A percentile compares a stretch with the other conserved stretches of the same genome.
phyloP scores from a whole-genome alignment of 345 rosid species.

The Rhodomyrtus tomentosa region DNA sequence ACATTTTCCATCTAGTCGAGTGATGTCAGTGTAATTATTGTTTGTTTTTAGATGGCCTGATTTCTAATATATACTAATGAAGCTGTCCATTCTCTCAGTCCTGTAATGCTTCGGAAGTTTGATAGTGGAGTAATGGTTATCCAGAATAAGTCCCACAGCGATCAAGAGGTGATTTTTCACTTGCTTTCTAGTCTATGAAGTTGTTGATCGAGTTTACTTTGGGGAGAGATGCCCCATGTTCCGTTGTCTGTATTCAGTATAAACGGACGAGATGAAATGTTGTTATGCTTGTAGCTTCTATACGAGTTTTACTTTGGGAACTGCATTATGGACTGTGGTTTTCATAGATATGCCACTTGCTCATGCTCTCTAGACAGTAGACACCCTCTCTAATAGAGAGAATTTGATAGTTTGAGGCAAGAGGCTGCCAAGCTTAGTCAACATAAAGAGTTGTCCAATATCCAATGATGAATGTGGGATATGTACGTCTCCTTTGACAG shows the following conservation, averaged over 20 bases:
- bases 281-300: not conserved
- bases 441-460: not conserved
- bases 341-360: not conserved
- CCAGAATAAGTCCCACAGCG: slow-evolving; percentile 88
- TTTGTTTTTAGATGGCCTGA: not conserved
- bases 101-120: slow-evolving; percentile 95
- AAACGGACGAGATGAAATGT: not conserved
- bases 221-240: not conserved
- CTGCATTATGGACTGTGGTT: not conserved
- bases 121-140: slow-evolving; percentile 97
- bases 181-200: not conserved
- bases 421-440: not conserved
- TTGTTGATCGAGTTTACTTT: not conserved
- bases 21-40: not conserved
- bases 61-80: not conserved
- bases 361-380: not conserved
- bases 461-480: not conserved
- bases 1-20: not conserved
- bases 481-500: not conserved
- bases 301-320: not conserved
- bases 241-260: not conserved
- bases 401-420: not conserved
- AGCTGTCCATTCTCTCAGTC: slow-evolving; percentile 36
- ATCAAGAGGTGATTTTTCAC: slow-evolving; percentile 59
- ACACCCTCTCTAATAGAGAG: not conserved